phyloP scores from a whole-genome alignment of 306 rosid genomes.

The Sicyos baderoa region DNA sequence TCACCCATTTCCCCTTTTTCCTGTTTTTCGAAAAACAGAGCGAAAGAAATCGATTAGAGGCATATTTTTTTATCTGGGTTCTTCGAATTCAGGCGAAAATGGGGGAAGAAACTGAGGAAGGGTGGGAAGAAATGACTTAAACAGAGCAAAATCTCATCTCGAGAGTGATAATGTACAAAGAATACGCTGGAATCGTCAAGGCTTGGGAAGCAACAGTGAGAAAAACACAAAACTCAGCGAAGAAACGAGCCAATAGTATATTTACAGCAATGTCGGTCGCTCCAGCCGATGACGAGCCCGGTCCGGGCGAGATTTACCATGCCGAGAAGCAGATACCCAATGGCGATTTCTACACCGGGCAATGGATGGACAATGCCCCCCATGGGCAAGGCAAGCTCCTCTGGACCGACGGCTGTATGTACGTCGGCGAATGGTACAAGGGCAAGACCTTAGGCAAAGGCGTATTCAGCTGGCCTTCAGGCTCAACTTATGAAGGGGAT shows the following conservation, averaged over 20 bases:
- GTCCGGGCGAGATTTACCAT: conserved; percentile 30
- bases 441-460: conserved; percentile 68
- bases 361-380: conserved; percentile 48
- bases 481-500: conserved; percentile 83
- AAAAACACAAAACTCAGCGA: conserved; percentile 44
- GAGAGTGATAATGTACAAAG: conserved; percentile 53
- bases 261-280: conserved; percentile 73
- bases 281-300: conserved; percentile 68
- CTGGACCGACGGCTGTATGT: conserved; percentile 92
- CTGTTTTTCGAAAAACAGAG: conserved; percentile 17
- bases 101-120: conserved; percentile 25
- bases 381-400: conserved; percentile 73
- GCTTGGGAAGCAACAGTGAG: conserved; percentile 60
- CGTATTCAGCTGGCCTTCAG: conserved; percentile 85
- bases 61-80: conserved; percentile 22
- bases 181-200: conserved; percentile 43
- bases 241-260: conserved; percentile 53
- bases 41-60: neutral
- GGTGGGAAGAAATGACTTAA: conserved; percentile 4
- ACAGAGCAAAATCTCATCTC: neutral
- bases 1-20: conserved; percentile 9
- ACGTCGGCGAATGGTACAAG: conserved; percentile 69
- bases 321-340: conserved; percentile 48
- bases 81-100: conserved; percentile 23
- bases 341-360: conserved; percentile 80